These are phyloP conservation scores for Knoxia roxburghii DNA, from an alignment of 257 asterid genomes.

Conservation along the genomic window DNA sequence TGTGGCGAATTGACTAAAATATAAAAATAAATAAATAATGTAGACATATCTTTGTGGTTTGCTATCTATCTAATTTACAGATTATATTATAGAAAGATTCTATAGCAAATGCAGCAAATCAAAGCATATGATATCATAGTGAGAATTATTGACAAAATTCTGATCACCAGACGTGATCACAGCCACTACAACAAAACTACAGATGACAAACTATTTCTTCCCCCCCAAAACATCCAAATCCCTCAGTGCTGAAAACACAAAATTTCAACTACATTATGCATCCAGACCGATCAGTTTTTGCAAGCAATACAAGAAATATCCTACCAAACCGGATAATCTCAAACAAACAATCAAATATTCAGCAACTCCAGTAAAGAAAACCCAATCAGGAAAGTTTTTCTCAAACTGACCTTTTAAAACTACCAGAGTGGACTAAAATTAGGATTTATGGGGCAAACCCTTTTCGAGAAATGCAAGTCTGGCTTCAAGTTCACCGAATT, in stretches of 20 bases:
- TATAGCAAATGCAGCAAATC: too few relatives aligned
- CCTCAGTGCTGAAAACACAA: not conserved
- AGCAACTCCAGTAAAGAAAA: not conserved
- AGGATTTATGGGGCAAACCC: conserved; percentile 2
- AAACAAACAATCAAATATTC: not conserved
- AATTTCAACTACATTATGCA: too few relatives aligned
- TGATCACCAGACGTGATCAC: not conserved
- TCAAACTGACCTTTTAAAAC: too few relatives aligned
- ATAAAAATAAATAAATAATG: not conserved
- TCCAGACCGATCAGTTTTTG: not conserved
- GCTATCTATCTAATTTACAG: not conserved
- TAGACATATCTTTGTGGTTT: not conserved
- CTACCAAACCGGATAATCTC: not conserved
- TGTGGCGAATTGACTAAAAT: not conserved
- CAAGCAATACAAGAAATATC: not conserved
- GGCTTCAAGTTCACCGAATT: conserved; percentile 4
- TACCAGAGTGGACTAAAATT: not conserved
- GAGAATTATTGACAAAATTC: too few relatives aligned
- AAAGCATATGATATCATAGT: too few relatives aligned
- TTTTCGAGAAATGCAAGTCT: conserved; percentile 3
- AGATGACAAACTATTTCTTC: not conserved
- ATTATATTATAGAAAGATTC: too few relatives aligned
- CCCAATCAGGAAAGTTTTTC: not conserved
- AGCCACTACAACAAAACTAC: not conserved
- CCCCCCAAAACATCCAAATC: not conserved